Conservation (phyloP, 2,329 filamentous ascomycete species). For the Exophiala viscosa region DNA sequence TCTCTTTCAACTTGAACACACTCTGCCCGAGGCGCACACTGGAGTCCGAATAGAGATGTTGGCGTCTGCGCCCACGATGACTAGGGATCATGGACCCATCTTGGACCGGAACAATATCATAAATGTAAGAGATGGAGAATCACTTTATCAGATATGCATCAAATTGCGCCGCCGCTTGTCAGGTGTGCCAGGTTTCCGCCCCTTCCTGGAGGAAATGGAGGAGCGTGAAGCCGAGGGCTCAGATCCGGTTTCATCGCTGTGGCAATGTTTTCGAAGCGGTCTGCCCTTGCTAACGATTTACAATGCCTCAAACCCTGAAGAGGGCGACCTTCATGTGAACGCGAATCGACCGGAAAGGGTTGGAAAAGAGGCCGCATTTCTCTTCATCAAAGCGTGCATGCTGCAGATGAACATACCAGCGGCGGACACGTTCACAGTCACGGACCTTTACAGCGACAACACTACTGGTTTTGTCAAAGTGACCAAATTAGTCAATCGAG, state of each 20-base stretch:
- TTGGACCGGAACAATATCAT: slow-evolving; percentile 89
- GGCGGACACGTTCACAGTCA: slow-evolving; percentile 85
- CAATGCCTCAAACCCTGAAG: slow-evolving; percentile 72
- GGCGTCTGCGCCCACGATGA: slow-evolving; percentile 36
- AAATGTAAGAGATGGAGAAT: slow-evolving; percentile 93
- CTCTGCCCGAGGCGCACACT: neutral
- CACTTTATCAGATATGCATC: slow-evolving; percentile 92
- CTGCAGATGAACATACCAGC: slow-evolving; percentile 74
- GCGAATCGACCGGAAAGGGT: slow-evolving; percentile 60
- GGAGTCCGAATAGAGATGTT: slow-evolving; percentile 28
- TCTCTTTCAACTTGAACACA: neutral
- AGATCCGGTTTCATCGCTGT: slow-evolving; percentile 85
- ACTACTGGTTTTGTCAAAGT: slow-evolving; percentile 97
- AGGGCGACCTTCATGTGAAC: slow-evolving; percentile 57
- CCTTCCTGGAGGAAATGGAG: slow-evolving; percentile 68
- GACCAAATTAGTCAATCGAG: slow-evolving; percentile 79
- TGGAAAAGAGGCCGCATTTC: slow-evolving; percentile 84
- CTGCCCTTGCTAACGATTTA: slow-evolving; percentile 83
- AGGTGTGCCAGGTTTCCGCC: slow-evolving; percentile 78
- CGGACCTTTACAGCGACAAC: slow-evolving; percentile 86
- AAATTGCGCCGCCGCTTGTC: slow-evolving; percentile 75
- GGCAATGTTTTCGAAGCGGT: slow-evolving; percentile 79
- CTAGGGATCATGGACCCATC: slow-evolving; percentile 52
- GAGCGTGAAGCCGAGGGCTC: slow-evolving; percentile 59
- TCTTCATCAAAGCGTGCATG: slow-evolving; percentile 86